Conservation (phyloP, 2,329 filamentous ascomycete species). For the Incumbomyces delicatus region DNA sequence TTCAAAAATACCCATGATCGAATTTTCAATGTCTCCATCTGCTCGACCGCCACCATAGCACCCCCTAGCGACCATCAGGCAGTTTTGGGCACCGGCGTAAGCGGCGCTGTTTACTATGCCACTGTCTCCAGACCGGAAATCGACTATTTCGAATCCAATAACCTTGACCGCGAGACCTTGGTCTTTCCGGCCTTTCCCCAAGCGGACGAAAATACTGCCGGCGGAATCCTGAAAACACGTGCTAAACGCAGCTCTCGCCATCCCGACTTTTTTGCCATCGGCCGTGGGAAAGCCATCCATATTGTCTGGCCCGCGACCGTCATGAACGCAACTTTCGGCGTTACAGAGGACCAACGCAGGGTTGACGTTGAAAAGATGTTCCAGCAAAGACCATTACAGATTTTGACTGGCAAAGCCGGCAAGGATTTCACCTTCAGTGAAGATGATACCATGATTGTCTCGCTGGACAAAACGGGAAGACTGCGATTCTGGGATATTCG, state of each 20-base stretch:
- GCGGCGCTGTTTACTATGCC: conserved; percentile 94
- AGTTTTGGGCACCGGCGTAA: conserved; percentile 85
- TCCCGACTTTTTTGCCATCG: conserved; percentile 88
- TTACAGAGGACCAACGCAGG: conserved; percentile 42
- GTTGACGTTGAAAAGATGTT: conserved; percentile 85
- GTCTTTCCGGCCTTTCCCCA: conserved; percentile 77
- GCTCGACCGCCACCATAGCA: conserved; percentile 50
- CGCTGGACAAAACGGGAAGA: conserved; percentile 89
- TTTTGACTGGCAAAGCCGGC: conserved; percentile 93
- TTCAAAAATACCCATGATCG: conserved; percentile 88
- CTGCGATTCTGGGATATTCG: conserved; percentile 98
- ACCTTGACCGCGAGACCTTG: conserved; percentile 77
- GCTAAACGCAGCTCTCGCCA: conserved; percentile 82
- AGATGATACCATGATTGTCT: conserved; percentile 88
- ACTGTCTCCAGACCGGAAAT: conserved; percentile 66
- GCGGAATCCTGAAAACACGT: conserved; percentile 88
- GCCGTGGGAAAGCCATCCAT: conserved; percentile 90
- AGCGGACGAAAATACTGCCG: conserved; percentile 82
- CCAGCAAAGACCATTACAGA: conserved; percentile 78
- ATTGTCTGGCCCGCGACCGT: conserved; percentile 60
- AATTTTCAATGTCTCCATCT: conserved; percentile 87
- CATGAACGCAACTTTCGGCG: conserved; percentile 39
- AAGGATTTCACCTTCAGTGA: conserved; percentile 98
- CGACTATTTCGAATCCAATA: conserved; percentile 67
- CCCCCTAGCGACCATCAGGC: conserved; percentile 58